Base-by-base conservation (phyloP, 1,284 basidiomycete genomes). In the Amylostereum chailletii region DNA sequence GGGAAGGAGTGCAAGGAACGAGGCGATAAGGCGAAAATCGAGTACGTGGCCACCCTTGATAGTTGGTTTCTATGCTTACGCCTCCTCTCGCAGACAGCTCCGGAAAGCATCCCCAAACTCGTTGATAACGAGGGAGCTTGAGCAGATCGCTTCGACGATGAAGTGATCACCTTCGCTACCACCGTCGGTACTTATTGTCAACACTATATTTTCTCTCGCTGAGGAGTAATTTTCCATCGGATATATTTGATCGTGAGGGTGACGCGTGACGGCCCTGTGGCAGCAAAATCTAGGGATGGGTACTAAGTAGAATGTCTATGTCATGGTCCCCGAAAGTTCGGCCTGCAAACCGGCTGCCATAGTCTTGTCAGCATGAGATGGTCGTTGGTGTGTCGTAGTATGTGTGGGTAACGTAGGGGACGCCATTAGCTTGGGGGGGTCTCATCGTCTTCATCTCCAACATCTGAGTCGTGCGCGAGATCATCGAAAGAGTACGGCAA, bases 1-100 rank as follows among this genome's bases (percentile, higher is more conserved):
- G 93, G 86, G 1, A 84, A 82, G 63, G 86, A 90, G 55, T 93
- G 89, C 64, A 93, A 90, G 65, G 90, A 93, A 46, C 73, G 88
- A 31, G 81, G 82, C 1, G 90, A 95, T 61, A 89, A 84, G 63
- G 76, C 75, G 7, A 86, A 83, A 55, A 65, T 95, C 19, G 86
- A 90, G 91, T 93, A 63, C 62, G 89, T 79, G 19, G 19, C 19
- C 19, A 19, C 19, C 49, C 38, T 51, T 45, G 47, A 51, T 50
- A 42, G n/a, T 7, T 55, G 32, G 51, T 54, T 33, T 44, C 46
- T 50, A 42, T 44, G 19, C 39, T 47, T 46, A 34, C 29, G 11
- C 40, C 3, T 34, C 29, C 29, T 19, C 5, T 41, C 50, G 40
- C 50, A 92, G 90, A 50, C 75, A 86, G 57, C 64, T 93, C 52